These are phyloP conservation scores for Fomitopsis serialis DNA, from an alignment of 768 basidiomycete genomes.

Conservation along the genomic window DNA sequence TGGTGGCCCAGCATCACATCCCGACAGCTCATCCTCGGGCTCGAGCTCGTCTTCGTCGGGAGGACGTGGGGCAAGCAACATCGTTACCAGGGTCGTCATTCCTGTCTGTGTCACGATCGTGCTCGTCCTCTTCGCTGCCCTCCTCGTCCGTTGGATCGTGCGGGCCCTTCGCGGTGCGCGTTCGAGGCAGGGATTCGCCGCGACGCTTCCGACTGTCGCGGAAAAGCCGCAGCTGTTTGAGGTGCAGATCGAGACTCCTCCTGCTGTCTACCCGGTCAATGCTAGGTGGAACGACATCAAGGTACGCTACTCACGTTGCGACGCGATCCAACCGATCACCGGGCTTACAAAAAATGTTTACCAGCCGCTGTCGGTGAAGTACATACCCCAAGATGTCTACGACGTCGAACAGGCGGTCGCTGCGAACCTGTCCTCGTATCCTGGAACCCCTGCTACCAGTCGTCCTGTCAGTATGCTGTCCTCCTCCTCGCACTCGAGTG, in stretches of 20 bases:
- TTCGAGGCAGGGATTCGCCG: background rate
- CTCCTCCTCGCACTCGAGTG: background rate
- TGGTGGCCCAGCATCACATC: background rate
- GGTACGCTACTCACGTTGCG: background rate
- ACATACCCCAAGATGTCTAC: background rate
- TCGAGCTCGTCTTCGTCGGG: background rate
- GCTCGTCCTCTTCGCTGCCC: background rate
- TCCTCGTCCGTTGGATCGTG: background rate
- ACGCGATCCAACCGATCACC: background rate
- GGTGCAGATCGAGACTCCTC: background rate
- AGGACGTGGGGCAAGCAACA: background rate
- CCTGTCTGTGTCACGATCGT: background rate
- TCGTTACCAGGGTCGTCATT: background rate
- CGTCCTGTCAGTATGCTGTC: background rate
- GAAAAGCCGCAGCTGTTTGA: background rate
- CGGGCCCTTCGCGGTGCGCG: too few species aligned
- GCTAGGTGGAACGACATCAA: background rate
- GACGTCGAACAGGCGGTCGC: background rate
- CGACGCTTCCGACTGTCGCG: background rate
- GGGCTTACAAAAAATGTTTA: background rate
- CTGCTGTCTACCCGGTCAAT: background rate
- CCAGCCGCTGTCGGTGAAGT: constrained; percentile 1
- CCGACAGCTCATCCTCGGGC: background rate
- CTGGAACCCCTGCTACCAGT: background rate
- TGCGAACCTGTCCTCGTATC: background rate